phyloP scores from a whole-genome alignment of 768 basidiomycete species.

The Boletus fagicola region DNA sequence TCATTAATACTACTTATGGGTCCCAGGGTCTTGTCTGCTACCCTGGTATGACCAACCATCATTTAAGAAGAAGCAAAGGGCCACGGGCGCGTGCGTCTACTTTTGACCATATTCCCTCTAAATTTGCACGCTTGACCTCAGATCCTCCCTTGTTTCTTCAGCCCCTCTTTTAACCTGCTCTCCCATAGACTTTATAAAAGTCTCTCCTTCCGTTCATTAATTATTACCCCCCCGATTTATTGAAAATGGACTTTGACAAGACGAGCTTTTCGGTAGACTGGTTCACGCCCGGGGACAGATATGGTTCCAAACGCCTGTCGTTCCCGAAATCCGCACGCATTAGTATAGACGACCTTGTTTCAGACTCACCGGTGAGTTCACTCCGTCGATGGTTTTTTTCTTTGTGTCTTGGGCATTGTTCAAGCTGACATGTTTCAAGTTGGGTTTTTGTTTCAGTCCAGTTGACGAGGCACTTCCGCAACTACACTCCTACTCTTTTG shows the following conservation, averaged over 20 bases:
- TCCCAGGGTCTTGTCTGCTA: constrained; percentile 14
- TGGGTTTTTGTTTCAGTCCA: constrained; percentile 24
- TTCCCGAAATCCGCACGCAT: constrained; percentile 36
- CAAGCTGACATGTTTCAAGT: constrained; percentile 17
- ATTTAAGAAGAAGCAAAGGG: constrained; percentile 19
- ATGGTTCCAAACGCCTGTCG: constrained; percentile 27
- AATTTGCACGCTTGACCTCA: neutral
- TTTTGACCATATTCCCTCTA: constrained; percentile 4
- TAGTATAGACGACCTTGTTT: constrained; percentile 31
- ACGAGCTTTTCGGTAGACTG: constrained; percentile 33
- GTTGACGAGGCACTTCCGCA: constrained; percentile 9
- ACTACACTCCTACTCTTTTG: constrained; percentile 17
- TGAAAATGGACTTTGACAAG: constrained; percentile 34
- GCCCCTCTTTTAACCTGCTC: constrained; percentile 1
- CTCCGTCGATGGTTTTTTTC: neutral
- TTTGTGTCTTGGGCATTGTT: neutral
- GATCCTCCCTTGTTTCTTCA: neutral
- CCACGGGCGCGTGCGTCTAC: constrained; percentile 1
- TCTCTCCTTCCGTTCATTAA: constrained; percentile 8
- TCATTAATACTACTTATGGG: constrained; percentile 9
- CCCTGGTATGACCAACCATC: constrained; percentile 12
- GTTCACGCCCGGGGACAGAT: constrained; percentile 31
- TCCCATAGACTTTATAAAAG: constrained; percentile 3
- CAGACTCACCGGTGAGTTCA: constrained; percentile 28
- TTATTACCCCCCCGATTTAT: constrained; percentile 5